Evolutionary conservation across 768 basidiomycete genomes (phyloP).

Genomic region (Mycena kentingensis): DNA sequence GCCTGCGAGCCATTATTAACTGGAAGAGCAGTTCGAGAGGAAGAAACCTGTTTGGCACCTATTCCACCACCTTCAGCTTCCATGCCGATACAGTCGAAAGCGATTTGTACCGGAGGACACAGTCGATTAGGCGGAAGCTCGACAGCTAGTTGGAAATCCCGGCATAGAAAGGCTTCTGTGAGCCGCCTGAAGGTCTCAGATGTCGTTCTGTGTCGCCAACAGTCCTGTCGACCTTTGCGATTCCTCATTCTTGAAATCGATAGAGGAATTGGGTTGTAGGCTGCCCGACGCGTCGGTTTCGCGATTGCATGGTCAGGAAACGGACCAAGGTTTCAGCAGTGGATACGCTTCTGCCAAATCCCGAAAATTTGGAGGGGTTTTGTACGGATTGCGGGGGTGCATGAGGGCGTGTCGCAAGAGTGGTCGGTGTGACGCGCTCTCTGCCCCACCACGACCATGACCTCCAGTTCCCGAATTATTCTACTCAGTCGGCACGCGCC

Average conservation of each 20-base stretch:
- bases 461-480: too few relatives aligned
- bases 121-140: constrained; percentile 69
- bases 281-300: neutral
- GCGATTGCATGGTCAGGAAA: neutral
- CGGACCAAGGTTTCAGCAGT: constrained; percentile 57
- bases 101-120: constrained; percentile 81
- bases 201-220: neutral
- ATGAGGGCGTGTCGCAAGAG: too few relatives aligned
- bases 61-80: neutral
- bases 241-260: constrained; percentile 75
- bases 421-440: too few relatives aligned
- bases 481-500: too few relatives aligned
- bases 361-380: constrained; percentile 53
- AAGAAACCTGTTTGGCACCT: constrained; percentile 76
- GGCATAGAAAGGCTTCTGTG: constrained; percentile 74
- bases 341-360: constrained; percentile 59
- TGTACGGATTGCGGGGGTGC: constrained; percentile 47
- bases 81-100: neutral
- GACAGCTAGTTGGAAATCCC: constrained; percentile 71
- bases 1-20: constrained; percentile 38
- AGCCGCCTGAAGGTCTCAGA: constrained; percentile 52
- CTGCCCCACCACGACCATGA: too few relatives aligned
- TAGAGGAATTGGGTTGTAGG: constrained; percentile 31
- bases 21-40: neutral
- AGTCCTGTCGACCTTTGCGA: constrained; percentile 62